Evolutionary conservation across 352 stramenopile genomes (phyloP).

Genomic region (Globisporangium camurandrum): DNA sequence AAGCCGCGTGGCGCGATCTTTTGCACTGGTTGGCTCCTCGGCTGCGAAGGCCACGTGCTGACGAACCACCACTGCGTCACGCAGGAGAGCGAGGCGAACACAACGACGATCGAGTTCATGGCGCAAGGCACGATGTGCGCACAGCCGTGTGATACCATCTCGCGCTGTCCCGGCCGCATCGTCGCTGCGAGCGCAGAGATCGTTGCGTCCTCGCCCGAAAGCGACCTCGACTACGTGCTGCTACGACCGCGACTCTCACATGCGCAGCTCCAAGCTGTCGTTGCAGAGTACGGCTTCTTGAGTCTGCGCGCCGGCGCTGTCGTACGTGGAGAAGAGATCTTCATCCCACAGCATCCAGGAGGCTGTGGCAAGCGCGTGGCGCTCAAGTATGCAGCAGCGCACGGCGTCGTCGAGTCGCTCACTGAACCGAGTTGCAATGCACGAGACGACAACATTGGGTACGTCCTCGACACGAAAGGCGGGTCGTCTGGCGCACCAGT

Average conservation of each 20-base stretch:
- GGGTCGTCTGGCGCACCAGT: constrained; percentile 46
- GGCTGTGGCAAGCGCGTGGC: constrained; percentile 41
- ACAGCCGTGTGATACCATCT: constrained; percentile 17
- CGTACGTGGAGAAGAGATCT: constrained; percentile 27
- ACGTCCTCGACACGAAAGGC: constrained; percentile 34
- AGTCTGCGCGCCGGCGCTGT: constrained; percentile 17
- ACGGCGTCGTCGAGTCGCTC: constrained; percentile 20
- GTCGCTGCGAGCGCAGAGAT: constrained; percentile 23
- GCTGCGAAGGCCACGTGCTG: constrained; percentile 47
- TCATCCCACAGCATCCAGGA: constrained; percentile 43
- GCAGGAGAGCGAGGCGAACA: constrained; percentile 18
- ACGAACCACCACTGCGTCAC: constrained; percentile 52
- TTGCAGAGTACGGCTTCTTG: constrained; percentile 35
- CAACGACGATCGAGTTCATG: constrained; percentile 37
- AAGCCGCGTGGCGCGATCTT: constrained; percentile 29
- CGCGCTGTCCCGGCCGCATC: constrained; percentile 25
- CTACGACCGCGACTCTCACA: constrained; percentile 16
- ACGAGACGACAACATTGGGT: constrained; percentile 25
- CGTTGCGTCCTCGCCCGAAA: constrained; percentile 18
- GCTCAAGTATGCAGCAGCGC: constrained; percentile 24
- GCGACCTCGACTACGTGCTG: constrained; percentile 33
- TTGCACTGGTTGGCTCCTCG: constrained; percentile 47
- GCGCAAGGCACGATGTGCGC: constrained; percentile 21
- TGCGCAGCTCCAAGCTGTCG: constrained; percentile 10
- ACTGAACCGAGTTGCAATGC: constrained; percentile 25